Percentiles rank a stretch among this genome's conserved stretches.
phyloP scores from a whole-genome alignment of 345 rosid genomes.

The Aethionema arabicum region DNA sequence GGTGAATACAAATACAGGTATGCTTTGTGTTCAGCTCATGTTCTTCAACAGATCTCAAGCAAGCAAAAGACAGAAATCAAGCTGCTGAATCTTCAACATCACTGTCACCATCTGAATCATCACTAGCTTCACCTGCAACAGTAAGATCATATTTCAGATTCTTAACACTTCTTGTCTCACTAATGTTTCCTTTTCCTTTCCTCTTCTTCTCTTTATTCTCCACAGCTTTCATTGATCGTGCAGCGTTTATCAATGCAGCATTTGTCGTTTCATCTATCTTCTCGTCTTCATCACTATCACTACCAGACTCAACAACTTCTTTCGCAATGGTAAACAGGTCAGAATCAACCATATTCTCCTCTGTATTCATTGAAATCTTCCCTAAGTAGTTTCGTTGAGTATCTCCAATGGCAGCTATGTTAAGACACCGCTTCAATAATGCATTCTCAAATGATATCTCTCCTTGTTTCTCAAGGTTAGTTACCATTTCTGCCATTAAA shows the following conservation, averaged over 20 bases:
- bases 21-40: no score
- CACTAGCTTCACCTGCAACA: neutral
- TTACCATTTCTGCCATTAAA: neutral
- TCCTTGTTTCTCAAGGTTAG: slow-evolving; percentile 6
- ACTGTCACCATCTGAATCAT: neutral
- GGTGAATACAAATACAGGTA: no score
- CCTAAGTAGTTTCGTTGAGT: neutral
- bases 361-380: neutral
- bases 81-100: neutral
- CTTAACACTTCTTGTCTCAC: slow-evolving; percentile 1
- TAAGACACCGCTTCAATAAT: neutral
- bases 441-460: neutral
- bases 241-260: slow-evolving; percentile 3
- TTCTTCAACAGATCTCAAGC: no score
- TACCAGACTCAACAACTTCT: neutral
- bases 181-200: neutral
- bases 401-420: neutral
- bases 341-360: neutral
- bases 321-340: neutral
- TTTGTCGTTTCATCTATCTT: neutral
- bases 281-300: neutral
- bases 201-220: neutral
- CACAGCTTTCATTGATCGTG: neutral
- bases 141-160: neutral
- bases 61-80: neutral